Evolutionary conservation across 495 filamentous ascomycete species (phyloP), one percentile per base, ranked within the genome.

Genomic region (Mytilinidion resinicola): DNA sequence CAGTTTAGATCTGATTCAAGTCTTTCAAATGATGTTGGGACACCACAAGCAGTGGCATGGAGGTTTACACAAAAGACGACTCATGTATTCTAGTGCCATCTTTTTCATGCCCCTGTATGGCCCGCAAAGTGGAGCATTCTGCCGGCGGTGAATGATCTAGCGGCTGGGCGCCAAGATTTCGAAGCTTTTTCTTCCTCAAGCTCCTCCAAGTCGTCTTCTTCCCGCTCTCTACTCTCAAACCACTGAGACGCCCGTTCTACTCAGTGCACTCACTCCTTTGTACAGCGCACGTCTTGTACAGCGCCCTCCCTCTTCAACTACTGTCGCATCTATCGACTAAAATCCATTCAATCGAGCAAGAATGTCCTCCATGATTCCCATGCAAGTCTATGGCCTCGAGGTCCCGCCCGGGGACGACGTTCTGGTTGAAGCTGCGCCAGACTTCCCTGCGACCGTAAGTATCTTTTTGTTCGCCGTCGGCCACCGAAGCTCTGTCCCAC

Each of bases 371-470:
- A 54, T 85, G 63, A 74, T 86, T 62, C 89, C 90, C 66, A 83
- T 95, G 65, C 88, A 87, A 70, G 80, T 96, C 71, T 96, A 90
- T 71, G 90, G 90, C 72, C 84, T 96, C 46, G 82, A 88, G 74
- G 87, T 96, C 71, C 88, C 90, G 60, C 76, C 89, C 57, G 25
- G 25, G 6, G 87, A 85, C 49, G 88, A 87, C 69, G 74, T 85
- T 61, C 72, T 91, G 70, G 78, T 95, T 54, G 85, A 88, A 61
- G 89, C 87, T 17, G 76, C 83, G 57, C 75, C 81, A n/a, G 79
- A 88, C 51, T 85, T 87, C 68, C 85, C 87, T 62, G 88, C 88
- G 46, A 87, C 87, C 72, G 91, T 96, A 73, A 77, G 90, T 86
- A 55, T 14, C 19, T 50, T 55, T 19, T 49, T 8, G 1, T 6